phyloP scores from a whole-genome alignment of 2,329 filamentous ascomycete species.

The Westerdykella aurantiaca region DNA sequence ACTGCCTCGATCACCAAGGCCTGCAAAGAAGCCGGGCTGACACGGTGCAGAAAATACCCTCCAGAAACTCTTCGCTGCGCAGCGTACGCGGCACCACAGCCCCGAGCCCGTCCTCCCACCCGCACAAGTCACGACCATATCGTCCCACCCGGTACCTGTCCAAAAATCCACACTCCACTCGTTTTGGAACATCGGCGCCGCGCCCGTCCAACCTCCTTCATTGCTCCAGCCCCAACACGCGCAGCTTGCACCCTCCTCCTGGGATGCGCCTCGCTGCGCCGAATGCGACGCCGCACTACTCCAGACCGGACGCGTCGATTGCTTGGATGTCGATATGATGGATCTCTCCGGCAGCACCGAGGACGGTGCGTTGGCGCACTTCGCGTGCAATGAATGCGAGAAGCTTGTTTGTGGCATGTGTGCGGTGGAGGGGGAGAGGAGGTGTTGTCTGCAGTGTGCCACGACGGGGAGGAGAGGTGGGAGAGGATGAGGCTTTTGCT shows the following conservation, averaged over 20 bases:
- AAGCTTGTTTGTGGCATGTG: constrained; percentile 40
- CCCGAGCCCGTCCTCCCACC: constrained; percentile 23
- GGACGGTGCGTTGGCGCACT: constrained; percentile 18
- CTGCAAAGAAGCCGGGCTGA: no score
- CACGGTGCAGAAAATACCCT: constrained; percentile 41
- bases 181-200: constrained; percentile 42
- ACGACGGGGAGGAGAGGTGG: constrained; percentile 12
- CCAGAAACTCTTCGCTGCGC: constrained; percentile 42
- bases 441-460: constrained; percentile 41
- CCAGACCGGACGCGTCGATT: constrained; percentile 26
- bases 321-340: constrained; percentile 32
- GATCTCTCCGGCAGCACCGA: constrained; percentile 11
- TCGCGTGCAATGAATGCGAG: constrained; percentile 36
- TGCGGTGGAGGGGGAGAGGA: constrained; percentile 33
- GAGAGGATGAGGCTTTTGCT: constrained; percentile 7
- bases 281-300: constrained; percentile 40
- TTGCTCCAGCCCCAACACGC: constrained; percentile 6
- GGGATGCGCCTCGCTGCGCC: constrained; percentile 33
- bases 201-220: constrained; percentile 19
- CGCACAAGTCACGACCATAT: constrained; percentile 10
- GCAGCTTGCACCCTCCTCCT: constrained; percentile 2
- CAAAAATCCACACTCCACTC: constrained; percentile 45
- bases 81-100: constrained; percentile 29
- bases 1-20: no score
- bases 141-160: constrained; percentile 10